Conservation (phyloP, 768 basidiomycete genomes). For the Collybia mongolica region DNA sequence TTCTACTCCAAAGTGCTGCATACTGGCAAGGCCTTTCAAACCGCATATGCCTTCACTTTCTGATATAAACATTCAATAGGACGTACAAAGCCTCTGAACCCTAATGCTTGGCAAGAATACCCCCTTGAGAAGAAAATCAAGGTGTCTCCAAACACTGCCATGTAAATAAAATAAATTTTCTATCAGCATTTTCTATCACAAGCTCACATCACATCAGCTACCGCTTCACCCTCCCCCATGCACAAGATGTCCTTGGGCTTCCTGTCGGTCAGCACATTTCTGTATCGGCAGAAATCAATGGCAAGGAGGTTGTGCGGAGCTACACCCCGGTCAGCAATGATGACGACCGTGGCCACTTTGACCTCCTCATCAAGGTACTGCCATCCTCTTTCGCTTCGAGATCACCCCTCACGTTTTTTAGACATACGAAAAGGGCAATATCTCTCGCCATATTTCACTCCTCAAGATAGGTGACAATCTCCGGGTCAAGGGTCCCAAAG, state of each 20-base stretch:
- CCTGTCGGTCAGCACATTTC: conserved; percentile 98
- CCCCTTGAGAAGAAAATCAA: conserved; percentile 76
- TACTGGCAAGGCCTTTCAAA: conserved; percentile 29
- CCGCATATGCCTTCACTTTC: conserved; percentile 7
- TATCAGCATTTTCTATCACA: conserved; percentile 1
- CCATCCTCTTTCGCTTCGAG: neutral
- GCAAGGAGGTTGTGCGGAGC: conserved; percentile 85
- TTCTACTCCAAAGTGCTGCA: conserved; percentile 54
- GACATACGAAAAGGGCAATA: conserved; percentile 98
- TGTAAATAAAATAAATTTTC: conserved; percentile 48
- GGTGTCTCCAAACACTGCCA: conserved; percentile 94
- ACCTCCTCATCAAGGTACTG: conserved; percentile 91
- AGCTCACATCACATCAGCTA: conserved; percentile 52
- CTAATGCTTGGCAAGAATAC: conserved; percentile 79
- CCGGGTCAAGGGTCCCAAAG: conserved; percentile 94
- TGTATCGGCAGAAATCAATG: conserved; percentile 85
- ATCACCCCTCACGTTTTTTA: conserved; percentile 26
- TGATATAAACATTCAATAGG: conserved; percentile 34
- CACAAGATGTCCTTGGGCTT: conserved; percentile 81
- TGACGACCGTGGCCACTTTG: conserved; percentile 91
- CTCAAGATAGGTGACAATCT: conserved; percentile 88
- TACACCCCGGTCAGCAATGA: conserved; percentile 97
- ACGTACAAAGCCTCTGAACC: conserved; percentile 65
- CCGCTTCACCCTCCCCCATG: conserved; percentile 81
- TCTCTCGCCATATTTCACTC: conserved; percentile 80